Evolutionary conservation across 768 basidiomycete species (phyloP).

Genomic region (Phylloporus sp.): DNA sequence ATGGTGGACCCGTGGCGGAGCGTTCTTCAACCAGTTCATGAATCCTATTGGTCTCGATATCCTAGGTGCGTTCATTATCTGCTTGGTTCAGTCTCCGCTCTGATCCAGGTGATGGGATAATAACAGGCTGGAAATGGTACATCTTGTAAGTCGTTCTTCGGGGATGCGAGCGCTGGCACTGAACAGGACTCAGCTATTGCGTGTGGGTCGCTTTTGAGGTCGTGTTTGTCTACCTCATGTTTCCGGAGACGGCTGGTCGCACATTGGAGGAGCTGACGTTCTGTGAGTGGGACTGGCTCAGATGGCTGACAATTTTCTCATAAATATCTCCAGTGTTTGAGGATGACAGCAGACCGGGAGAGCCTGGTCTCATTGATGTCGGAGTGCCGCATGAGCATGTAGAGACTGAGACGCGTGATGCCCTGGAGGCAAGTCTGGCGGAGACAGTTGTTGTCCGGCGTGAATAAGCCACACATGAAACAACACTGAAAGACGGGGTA

Average conservation of each 20-base stretch:
- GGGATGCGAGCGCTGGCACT: not conserved
- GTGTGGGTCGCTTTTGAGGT: conserved; percentile 13
- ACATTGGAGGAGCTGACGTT: conserved; percentile 20
- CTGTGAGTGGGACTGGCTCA: conserved; percentile 1
- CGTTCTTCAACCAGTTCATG: conserved; percentile 2
- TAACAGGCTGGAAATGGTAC: conserved; percentile 14
- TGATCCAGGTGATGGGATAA: not conserved
- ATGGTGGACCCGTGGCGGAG: conserved; percentile 45
- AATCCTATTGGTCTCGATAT: conserved; percentile 4
- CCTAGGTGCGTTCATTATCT: not conserved
- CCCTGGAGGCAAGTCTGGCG: not conserved
- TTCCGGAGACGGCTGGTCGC: conserved; percentile 19
- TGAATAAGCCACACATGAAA: not conserved
- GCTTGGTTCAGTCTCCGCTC: not conserved
- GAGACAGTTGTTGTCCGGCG: not conserved
- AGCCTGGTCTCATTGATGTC: not conserved
- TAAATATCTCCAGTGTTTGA: conserved; percentile 19
- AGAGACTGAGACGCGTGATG: not conserved
- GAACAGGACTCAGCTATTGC: conserved; percentile 11
- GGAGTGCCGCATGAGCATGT: not conserved
- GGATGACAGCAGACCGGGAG: not conserved
- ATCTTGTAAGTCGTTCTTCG: conserved; percentile 5
- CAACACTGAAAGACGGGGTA: too few relatives aligned
- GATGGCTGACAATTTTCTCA: conserved; percentile 24
- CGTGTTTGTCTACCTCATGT: conserved; percentile 14